phyloP scores from a whole-genome alignment of 2,329 filamentous ascomycete genomes.

The Gremmenia infestans region DNA sequence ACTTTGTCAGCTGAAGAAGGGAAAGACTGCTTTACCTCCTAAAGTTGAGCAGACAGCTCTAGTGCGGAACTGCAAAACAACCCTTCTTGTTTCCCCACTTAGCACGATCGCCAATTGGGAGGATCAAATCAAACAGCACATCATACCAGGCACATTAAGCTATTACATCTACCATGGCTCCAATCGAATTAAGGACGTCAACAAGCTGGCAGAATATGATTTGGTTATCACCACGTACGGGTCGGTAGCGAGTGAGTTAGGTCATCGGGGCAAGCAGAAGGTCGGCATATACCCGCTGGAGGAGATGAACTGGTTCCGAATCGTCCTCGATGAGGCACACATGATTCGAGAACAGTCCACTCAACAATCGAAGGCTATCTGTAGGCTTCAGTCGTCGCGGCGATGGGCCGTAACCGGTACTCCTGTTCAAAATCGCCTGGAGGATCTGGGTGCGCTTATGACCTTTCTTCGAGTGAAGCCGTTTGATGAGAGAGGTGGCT shows the following conservation, averaged over 20 bases:
- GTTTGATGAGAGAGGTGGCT: conserved; percentile 73
- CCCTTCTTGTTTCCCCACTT: conserved; percentile 81
- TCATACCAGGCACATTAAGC: conserved; percentile 57
- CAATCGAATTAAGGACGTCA: conserved; percentile 64
- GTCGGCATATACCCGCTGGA: conserved; percentile 60
- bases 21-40: conserved; percentile 24
- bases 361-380: conserved; percentile 78
- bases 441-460: conserved; percentile 82
- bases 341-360: conserved; percentile 84
- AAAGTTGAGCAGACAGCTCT: conserved; percentile 37
- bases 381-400: conserved; percentile 70
- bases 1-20: conserved; percentile 26
- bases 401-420: conserved; percentile 98
- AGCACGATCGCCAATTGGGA: conserved; percentile 95
- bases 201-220: conserved; percentile 68
- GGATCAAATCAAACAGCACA: conserved; percentile 80
- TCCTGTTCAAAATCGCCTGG: conserved; percentile 87
- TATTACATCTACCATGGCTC: conserved; percentile 86
- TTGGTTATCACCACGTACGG: conserved; percentile 91
- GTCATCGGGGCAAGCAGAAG: conserved; percentile 56
- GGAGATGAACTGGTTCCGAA: conserved; percentile 84
- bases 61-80: conserved; percentile 68
- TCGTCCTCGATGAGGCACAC: conserved; percentile 92
- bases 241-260: conserved; percentile 76
- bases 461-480: conserved; percentile 80